Evolutionary conservation across 2,329 filamentous ascomycete species (phyloP).

Genomic region (Alternaria dauci): DNA sequence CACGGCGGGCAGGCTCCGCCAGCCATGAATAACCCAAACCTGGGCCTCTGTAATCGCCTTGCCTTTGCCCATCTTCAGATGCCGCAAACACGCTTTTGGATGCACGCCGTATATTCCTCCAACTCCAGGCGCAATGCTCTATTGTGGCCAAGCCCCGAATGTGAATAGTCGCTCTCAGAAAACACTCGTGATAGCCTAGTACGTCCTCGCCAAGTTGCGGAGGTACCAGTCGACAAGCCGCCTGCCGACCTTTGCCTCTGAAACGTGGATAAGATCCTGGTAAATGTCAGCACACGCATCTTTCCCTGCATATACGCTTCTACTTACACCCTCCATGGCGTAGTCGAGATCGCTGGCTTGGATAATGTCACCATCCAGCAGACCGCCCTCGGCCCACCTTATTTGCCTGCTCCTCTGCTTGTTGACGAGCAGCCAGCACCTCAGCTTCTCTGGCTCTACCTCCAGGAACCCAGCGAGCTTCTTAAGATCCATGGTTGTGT

Average conservation of each 20-base stretch:
- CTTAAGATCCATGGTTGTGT: slow-evolving; percentile 99
- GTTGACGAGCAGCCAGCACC: slow-evolving; percentile 93
- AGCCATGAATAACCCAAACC: slow-evolving; percentile 17
- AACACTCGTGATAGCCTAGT: slow-evolving; percentile 62
- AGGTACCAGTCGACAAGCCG: slow-evolving; percentile 99
- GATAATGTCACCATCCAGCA: slow-evolving; percentile 90
- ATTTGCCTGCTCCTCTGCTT: slow-evolving; percentile 98
- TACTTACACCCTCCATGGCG: slow-evolving; percentile 87
- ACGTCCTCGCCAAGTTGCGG: slow-evolving; percentile 93
- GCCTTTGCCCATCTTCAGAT: slow-evolving; percentile 18
- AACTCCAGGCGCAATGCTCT: slow-evolving; percentile 51
- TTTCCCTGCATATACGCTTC: background rate
- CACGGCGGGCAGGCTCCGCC: slow-evolving; percentile 17
- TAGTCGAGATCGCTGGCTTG: slow-evolving; percentile 97
- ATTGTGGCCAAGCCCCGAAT: slow-evolving; percentile 27
- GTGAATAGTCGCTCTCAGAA: slow-evolving; percentile 13
- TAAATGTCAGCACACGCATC: slow-evolving; percentile 29
- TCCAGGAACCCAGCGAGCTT: slow-evolving; percentile 98
- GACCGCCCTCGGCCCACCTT: slow-evolving; percentile 87
- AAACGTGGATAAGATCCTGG: slow-evolving; percentile 96
- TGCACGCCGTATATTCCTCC: slow-evolving; percentile 36
- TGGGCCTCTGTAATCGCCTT: slow-evolving; percentile 21
- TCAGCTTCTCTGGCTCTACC: slow-evolving; percentile 93
- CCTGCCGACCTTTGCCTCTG: slow-evolving; percentile 96
- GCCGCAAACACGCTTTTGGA: slow-evolving; percentile 44